phyloP scores from a whole-genome alignment of 108 stramenopile species.

The Cyclotella baltica region DNA sequence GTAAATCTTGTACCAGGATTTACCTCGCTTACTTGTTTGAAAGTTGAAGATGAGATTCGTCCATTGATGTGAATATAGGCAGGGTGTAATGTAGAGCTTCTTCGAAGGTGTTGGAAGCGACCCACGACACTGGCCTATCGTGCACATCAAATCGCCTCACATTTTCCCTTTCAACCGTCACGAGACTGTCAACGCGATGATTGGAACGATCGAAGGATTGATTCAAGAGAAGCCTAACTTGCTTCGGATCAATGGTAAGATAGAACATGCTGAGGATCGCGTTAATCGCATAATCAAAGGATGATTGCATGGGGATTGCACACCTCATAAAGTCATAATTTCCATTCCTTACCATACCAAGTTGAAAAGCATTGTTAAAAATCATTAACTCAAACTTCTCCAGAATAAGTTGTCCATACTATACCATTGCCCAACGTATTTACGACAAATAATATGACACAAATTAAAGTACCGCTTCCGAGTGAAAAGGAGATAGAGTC shows the following conservation, averaged over 20 bases:
- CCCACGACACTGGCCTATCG: neutral
- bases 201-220: no score
- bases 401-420: neutral
- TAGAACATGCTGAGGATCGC: neutral
- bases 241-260: neutral
- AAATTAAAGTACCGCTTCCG: neutral
- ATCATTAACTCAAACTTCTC: no score
- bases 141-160: no score
- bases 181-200: no score
- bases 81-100: no score
- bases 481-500: neutral
- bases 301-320: no score
- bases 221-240: neutral
- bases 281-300: no score
- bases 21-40: slow-evolving; percentile 1
- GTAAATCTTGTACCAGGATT: neutral
- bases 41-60: neutral
- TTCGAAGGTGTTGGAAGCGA: no score
- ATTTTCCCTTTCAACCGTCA: neutral
- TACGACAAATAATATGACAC: neutral
- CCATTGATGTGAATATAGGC: neutral
- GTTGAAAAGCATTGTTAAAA: neutral
- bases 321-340: no score
- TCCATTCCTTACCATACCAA: no score
- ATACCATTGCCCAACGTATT: neutral